phyloP scores from a whole-genome alignment of 73 alveolate genomes.

The Loxodes magnus region DNA sequence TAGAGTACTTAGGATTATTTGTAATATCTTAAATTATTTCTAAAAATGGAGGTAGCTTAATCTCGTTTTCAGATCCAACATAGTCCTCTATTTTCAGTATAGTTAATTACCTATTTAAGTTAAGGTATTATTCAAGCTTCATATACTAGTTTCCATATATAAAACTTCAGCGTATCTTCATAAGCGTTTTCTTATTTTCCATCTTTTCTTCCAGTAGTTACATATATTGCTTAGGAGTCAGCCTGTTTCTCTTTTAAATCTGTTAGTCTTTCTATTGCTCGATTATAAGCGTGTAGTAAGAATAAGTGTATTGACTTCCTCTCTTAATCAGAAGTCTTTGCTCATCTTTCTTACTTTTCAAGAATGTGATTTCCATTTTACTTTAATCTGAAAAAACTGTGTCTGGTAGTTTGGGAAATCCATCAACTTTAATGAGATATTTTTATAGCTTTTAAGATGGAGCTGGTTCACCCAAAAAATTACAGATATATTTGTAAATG shows the following conservation, averaged over 20 bases:
- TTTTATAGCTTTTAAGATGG: slow-evolving; percentile 29
- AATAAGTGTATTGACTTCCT: slow-evolving; percentile 49
- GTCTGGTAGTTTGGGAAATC: slow-evolving; percentile 21
- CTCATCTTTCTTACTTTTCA: slow-evolving; percentile 18
- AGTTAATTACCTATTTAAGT: slow-evolving; percentile 27
- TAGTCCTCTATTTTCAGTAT: slow-evolving; percentile 39
- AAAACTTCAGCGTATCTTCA: slow-evolving; percentile 37
- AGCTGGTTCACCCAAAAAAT: slow-evolving; percentile 43
- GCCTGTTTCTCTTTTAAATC: slow-evolving; percentile 37
- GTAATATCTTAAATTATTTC: slow-evolving; percentile 42
- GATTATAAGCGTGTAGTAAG: slow-evolving; percentile 32
- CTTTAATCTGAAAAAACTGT: slow-evolving; percentile 32
- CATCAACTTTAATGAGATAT: slow-evolving; percentile 26
- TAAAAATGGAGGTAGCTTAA: slow-evolving; percentile 47
- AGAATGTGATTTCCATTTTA: slow-evolving; percentile 60
- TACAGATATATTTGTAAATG: slow-evolving; percentile 26
- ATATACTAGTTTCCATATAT: slow-evolving; percentile 44
- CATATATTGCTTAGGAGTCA: slow-evolving; percentile 52
- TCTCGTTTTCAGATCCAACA: slow-evolving; percentile 23
- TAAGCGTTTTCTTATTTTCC: slow-evolving; percentile 25
- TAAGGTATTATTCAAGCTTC: slow-evolving; percentile 43
- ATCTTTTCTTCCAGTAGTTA: slow-evolving; percentile 38
- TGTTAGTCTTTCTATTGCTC: slow-evolving; percentile 23
- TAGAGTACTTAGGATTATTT: slow-evolving; percentile 39
- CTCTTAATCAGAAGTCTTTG: slow-evolving; percentile 38